A percentile compares a stretch with the other conserved stretches of the same genome.
These are phyloP conservation scores for Blastobotrys niveus DNA, from an alignment of 1,139 yeast species.

Conservation along the genomic window DNA sequence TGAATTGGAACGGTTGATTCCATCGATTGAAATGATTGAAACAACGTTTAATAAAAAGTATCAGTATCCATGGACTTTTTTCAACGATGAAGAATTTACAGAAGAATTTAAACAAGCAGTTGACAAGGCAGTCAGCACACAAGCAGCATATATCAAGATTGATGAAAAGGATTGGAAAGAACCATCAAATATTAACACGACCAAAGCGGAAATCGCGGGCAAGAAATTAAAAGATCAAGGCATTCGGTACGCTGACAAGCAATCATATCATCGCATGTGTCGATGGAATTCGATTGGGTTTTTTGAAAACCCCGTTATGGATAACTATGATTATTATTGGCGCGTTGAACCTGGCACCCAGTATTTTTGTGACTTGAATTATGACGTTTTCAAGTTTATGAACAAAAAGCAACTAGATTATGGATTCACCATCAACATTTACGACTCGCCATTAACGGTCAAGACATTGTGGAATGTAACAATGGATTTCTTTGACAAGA, in stretches of 20 bases:
- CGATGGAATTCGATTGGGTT: slow-evolving; percentile 63
- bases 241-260: slow-evolving; percentile 57
- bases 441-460: slow-evolving; percentile 62
- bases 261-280: slow-evolving; percentile 77
- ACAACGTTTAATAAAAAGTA: slow-evolving; percentile 59
- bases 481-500: slow-evolving; percentile 46
- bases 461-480: slow-evolving; percentile 66
- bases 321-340: slow-evolving; percentile 62
- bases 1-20: slow-evolving; percentile 47
- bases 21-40: slow-evolving; percentile 57
- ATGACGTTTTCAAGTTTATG: slow-evolving; percentile 74
- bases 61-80: slow-evolving; percentile 72
- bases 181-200: slow-evolving; percentile 50
- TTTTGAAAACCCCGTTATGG: slow-evolving; percentile 56
- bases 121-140: slow-evolving; percentile 42
- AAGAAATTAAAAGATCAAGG: slow-evolving; percentile 40
- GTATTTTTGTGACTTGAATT: slow-evolving; percentile 61
- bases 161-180: slow-evolving; percentile 53
- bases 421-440: slow-evolving; percentile 63
- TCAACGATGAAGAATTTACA: slow-evolving; percentile 65
- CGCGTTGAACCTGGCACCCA: slow-evolving; percentile 71
- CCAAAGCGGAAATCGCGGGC: slow-evolving; percentile 38
- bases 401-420: slow-evolving; percentile 56
- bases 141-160: slow-evolving; percentile 54
- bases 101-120: slow-evolving; percentile 48